phyloP scores from a whole-genome alignment of 768 basidiomycete species.

The Kwoniella pini region DNA sequence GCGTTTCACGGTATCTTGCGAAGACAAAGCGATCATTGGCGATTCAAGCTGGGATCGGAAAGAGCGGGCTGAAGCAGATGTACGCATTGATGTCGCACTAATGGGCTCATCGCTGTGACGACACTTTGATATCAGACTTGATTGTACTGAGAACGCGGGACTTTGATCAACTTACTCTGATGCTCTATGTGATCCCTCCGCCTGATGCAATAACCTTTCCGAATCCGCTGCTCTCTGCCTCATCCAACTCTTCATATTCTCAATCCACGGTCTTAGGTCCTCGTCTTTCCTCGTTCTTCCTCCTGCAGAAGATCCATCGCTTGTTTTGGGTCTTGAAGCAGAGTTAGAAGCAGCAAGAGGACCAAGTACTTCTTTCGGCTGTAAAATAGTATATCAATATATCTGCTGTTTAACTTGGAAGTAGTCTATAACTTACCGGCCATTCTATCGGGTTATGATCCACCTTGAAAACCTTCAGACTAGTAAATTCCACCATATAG shows the following conservation, averaged over 20 bases:
- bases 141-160: slow-evolving; percentile 4
- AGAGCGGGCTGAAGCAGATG: slow-evolving; percentile 8
- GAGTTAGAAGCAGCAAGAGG: slow-evolving; percentile 27
- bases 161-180: slow-evolving; percentile 33
- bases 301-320: slow-evolving; percentile 8
- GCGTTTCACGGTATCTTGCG: slow-evolving; percentile 33
- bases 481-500: slow-evolving; percentile 72
- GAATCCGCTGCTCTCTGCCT: slow-evolving; percentile 56
- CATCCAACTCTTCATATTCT: slow-evolving; percentile 73
- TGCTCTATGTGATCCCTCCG: slow-evolving; percentile 24
- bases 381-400: background rate
- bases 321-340: slow-evolving; percentile 5
- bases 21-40: slow-evolving; percentile 19
- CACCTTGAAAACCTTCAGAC: slow-evolving; percentile 75
- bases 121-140: background rate
- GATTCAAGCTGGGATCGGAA: slow-evolving; percentile 1
- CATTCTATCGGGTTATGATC: slow-evolving; percentile 93
- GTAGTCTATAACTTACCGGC: slow-evolving; percentile 60
- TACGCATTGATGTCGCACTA: slow-evolving; percentile 18
- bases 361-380: slow-evolving; percentile 51
- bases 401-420: background rate
- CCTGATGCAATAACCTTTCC: slow-evolving; percentile 29
- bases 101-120: slow-evolving; percentile 25
- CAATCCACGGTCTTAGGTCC: slow-evolving; percentile 71
- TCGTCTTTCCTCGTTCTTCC: slow-evolving; percentile 54